phyloP scores from a whole-genome alignment of 495 filamentous ascomycete genomes.

The Talaromyces thailandensis region DNA sequence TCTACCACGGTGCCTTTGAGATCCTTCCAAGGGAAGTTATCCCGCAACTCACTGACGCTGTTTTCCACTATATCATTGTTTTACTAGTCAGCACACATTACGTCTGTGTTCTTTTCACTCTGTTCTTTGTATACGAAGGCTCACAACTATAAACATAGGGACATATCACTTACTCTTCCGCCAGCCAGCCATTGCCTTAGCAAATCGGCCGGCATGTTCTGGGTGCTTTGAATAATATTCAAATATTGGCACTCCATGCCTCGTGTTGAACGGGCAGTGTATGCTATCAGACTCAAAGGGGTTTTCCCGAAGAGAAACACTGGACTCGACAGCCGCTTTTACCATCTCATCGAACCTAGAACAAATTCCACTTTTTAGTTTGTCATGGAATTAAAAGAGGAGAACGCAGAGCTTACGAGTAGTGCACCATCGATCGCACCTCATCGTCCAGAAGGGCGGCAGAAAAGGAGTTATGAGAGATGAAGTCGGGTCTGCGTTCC shows the following conservation, averaged over 20 bases:
- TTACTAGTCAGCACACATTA: background rate
- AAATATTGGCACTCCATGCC: background rate
- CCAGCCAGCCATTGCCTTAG: background rate
- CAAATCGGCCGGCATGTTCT: background rate
- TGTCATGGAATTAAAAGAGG: no score
- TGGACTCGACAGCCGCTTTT: background rate
- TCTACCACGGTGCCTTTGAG: constrained; percentile 18
- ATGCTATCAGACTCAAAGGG: background rate
- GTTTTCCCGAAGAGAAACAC: no score
- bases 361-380: no score
- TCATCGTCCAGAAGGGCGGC: background rate
- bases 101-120: no score
- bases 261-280: background rate
- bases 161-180: no score
- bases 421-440: background rate
- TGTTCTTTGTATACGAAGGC: no score
- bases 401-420: background rate
- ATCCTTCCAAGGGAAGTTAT: background rate
- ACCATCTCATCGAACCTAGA: background rate
- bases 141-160: no score
- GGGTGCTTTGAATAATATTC: background rate
- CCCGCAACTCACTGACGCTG: background rate
- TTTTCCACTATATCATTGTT: background rate
- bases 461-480: background rate
- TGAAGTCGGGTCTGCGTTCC: background rate